Conservation (phyloP, 208 protist species). For the Polymyxa betae region DNA sequence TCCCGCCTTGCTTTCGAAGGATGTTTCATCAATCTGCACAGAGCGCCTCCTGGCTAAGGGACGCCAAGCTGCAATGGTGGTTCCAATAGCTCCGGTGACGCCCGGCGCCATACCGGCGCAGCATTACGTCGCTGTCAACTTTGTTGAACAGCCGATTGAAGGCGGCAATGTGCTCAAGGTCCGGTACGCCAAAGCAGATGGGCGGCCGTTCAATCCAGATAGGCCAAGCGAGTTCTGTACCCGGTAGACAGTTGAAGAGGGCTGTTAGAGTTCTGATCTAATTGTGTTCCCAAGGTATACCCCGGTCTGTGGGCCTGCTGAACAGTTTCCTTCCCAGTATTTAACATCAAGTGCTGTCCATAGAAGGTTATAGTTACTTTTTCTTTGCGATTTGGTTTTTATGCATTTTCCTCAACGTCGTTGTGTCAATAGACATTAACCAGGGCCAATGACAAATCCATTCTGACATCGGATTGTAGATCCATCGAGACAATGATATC, state of each 20-base stretch:
- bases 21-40: too few species aligned
- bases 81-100: too few species aligned
- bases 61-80: too few species aligned
- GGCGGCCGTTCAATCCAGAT: conserved; percentile 13
- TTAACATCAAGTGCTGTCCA: too few species aligned
- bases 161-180: background rate
- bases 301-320: background rate
- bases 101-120: too few species aligned
- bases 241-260: background rate
- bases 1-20: too few species aligned
- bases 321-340: background rate
- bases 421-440: background rate
- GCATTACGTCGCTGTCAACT: background rate
- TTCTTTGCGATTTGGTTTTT: too few species aligned
- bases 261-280: background rate
- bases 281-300: background rate
- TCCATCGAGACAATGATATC: conserved; percentile 8
- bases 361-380: too few species aligned
- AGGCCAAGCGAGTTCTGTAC: background rate
- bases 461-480: background rate
- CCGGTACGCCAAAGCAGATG: background rate
- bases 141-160: background rate
- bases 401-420: too few species aligned
- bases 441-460: background rate
- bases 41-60: too few species aligned